A percentile compares a stretch with the other conserved stretches of the same genome.
Conservation (phyloP, 805 yeast genomes). For the Cyberlindnera misumaiensis region DNA sequence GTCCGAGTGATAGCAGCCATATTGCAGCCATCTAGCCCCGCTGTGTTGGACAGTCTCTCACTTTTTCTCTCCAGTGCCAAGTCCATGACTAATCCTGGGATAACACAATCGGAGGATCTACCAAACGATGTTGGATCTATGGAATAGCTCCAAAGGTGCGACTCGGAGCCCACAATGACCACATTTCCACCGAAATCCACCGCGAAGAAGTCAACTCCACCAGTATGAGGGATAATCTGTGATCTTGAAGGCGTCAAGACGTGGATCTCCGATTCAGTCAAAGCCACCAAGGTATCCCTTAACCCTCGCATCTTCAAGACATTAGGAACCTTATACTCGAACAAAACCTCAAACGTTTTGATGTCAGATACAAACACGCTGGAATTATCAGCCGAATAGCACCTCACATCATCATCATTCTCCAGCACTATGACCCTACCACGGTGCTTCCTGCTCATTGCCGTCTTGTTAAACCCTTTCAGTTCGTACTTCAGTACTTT, state of each 20-base stretch:
- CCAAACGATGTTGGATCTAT: conserved; percentile 13
- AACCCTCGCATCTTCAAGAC: conserved; percentile 9
- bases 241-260: not conserved
- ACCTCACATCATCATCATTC: conserved; percentile 9
- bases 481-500: conserved; percentile 11
- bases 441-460: conserved; percentile 2
- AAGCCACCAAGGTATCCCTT: conserved; percentile 7
- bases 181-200: conserved; percentile 20
- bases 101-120: not conserved
- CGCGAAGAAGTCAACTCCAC: conserved; percentile 9
- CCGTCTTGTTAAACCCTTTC: conserved; percentile 3
- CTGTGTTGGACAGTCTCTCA: conserved; percentile 7
- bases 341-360: conserved; percentile 6
- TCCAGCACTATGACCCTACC: conserved; percentile 12
- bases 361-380: conserved; percentile 16
- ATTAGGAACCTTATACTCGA: conserved; percentile 5
- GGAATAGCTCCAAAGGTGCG: conserved; percentile 7
- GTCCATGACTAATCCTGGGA: conserved; percentile 8
- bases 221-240: conserved; percentile 3
- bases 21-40: conserved; percentile 24
- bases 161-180: conserved; percentile 8
- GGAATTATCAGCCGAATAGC: conserved; percentile 18
- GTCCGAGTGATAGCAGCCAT: conserved; percentile 12
- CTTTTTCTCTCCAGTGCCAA: conserved; percentile 16
- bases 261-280: conserved; percentile 3